These are phyloP conservation scores for Thermochaetoides thermophila DNA, from an alignment of 495 filamentous ascomycete genomes.

Conservation along the genomic window DNA sequence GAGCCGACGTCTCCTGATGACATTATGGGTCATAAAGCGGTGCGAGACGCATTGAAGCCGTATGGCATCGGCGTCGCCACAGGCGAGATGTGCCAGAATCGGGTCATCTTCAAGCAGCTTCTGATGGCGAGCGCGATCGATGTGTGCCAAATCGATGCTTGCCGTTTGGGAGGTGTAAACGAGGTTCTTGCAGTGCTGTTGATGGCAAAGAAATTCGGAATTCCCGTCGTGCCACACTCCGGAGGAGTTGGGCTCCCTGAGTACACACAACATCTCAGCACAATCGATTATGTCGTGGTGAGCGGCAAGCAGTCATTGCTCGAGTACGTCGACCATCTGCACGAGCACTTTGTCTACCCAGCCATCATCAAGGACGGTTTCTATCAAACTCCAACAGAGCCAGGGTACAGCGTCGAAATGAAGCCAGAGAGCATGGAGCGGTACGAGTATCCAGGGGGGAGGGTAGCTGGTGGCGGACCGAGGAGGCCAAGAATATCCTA, in stretches of 20 bases:
- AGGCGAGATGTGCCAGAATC: conserved; percentile 94
- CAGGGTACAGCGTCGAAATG: conserved; percentile 90
- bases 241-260: conserved; percentile 87
- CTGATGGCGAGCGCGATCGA: conserved; percentile 66
- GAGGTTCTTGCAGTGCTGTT: conserved; percentile 85
- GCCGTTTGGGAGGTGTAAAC: conserved; percentile 81
- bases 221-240: conserved; percentile 78
- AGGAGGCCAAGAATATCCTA: conserved; percentile 52
- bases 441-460: conserved; percentile 65
- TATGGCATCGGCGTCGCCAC: conserved; percentile 76
- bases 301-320: conserved; percentile 66
- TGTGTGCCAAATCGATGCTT: conserved; percentile 83
- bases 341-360: conserved; percentile 85
- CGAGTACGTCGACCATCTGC: conserved; percentile 87
- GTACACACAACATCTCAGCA: conserved; percentile 87
- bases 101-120: conserved; percentile 88
- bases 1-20: conserved; percentile 93
- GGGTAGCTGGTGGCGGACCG: conserved; percentile 68
- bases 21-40: conserved; percentile 73
- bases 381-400: conserved; percentile 68
- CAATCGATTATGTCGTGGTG: conserved; percentile 87
- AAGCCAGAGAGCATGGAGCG: conserved; percentile 70
- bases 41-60: conserved; percentile 62
- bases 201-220: conserved; percentile 70
- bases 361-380: conserved; percentile 68